Evolutionary conservation across 805 yeast species (phyloP).

Genomic region (Brettanomyces sp.): DNA sequence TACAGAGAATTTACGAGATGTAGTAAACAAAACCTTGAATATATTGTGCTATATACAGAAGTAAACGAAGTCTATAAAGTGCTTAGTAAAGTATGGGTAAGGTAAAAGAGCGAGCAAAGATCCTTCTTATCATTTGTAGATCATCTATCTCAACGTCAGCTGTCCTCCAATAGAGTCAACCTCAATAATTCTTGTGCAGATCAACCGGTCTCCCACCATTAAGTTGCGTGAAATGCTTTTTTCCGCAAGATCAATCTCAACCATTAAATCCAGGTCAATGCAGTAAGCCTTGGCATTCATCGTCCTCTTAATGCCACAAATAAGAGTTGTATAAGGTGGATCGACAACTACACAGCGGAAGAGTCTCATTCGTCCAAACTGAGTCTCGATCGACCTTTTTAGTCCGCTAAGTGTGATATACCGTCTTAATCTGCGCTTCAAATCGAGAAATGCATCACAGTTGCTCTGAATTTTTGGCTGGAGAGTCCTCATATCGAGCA

Average conservation of each 20-base stretch:
- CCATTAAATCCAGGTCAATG: slow-evolving; percentile 35
- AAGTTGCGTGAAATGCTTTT: neutral
- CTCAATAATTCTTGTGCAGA: slow-evolving; percentile 35
- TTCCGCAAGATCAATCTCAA: slow-evolving; percentile 27
- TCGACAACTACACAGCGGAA: slow-evolving; percentile 38
- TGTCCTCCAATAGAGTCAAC: slow-evolving; percentile 26
- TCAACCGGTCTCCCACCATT: slow-evolving; percentile 35
- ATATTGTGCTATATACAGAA: neutral
- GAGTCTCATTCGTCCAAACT: slow-evolving; percentile 6
- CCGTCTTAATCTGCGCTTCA: slow-evolving; percentile 7
- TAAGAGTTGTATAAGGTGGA: slow-evolving; percentile 16
- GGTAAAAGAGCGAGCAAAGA: too few relatives aligned
- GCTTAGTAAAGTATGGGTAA: neutral
- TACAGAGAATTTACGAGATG: neutral
- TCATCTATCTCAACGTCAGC: neutral
- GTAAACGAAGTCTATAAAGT: neutral
- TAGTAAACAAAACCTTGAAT: neutral
- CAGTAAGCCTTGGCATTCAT: slow-evolving; percentile 30
- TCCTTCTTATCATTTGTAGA: too few relatives aligned
- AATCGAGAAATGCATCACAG: neutral
- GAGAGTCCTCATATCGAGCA: slow-evolving; percentile 4
- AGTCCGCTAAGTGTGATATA: neutral
- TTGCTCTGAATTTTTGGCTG: slow-evolving; percentile 5
- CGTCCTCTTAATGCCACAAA: slow-evolving; percentile 16
- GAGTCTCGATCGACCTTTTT: neutral